These are phyloP conservation scores for Phaeomoniella chlamydospora DNA, from an alignment of 2,329 filamentous ascomycete genomes.

Conservation along the genomic window DNA sequence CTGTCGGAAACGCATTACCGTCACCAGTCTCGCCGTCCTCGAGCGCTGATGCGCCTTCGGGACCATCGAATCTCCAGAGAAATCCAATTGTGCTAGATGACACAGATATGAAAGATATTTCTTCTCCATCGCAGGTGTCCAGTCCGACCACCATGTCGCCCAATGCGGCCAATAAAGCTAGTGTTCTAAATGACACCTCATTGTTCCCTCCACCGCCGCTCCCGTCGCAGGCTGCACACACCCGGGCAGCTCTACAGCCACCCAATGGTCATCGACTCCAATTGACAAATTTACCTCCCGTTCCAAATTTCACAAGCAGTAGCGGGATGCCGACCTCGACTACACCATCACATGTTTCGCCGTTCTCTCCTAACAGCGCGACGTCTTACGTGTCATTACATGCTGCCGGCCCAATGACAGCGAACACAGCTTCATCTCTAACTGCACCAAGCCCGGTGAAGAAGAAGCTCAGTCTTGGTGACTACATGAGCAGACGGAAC, in stretches of 20 bases:
- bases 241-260: constrained; percentile 4
- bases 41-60: no score
- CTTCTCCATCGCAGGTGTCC: constrained; percentile 10
- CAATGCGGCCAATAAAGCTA: background rate
- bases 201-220: constrained; percentile 2
- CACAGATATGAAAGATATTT: constrained; percentile 32
- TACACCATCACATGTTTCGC: constrained; percentile 14
- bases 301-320: constrained; percentile 13
- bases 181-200: background rate
- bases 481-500: constrained; percentile 28
- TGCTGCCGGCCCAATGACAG: background rate
- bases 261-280: constrained; percentile 17
- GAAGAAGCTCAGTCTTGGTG: constrained; percentile 35
- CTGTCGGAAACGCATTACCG: constrained; percentile 8
- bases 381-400: constrained; percentile 11
- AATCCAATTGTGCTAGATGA: constrained; percentile 13
- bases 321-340: constrained; percentile 11
- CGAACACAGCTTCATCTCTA: constrained; percentile 13
- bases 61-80: background rate
- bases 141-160: background rate
- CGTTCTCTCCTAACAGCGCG: constrained; percentile 14
- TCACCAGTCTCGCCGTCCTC: constrained; percentile 1
- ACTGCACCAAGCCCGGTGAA: constrained; percentile 31
- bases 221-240: constrained; percentile 12
- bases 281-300: constrained; percentile 17